phyloP scores from a whole-genome alignment of 2,329 filamentous ascomycete genomes.

The Fusarium transvaalense region DNA sequence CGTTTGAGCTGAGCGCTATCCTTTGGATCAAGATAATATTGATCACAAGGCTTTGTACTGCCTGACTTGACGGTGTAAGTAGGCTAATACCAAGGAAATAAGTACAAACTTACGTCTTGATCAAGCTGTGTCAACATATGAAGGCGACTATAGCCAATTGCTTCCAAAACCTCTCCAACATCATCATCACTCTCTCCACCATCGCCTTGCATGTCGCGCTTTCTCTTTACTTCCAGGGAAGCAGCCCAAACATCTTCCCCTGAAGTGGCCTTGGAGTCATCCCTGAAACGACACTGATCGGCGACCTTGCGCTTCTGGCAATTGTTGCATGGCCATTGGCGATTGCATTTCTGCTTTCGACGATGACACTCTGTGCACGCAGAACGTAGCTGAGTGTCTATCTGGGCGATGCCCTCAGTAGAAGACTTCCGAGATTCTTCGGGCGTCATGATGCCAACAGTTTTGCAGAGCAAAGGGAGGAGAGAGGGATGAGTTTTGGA shows the following conservation, averaged over 20 bases:
- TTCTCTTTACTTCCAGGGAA: slow-evolving; percentile 26
- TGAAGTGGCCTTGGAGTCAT: slow-evolving; percentile 8
- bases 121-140: slow-evolving; percentile 29
- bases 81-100: no score
- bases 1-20: slow-evolving; percentile 14
- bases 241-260: slow-evolving; percentile 16
- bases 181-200: slow-evolving; percentile 19
- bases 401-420: background rate
- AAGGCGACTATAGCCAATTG: slow-evolving; percentile 26
- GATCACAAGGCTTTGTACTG: slow-evolving; percentile 18
- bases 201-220: slow-evolving; percentile 6
- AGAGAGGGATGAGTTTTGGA: background rate
- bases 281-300: slow-evolving; percentile 27
- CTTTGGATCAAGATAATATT: slow-evolving; percentile 21
- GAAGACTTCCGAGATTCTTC: slow-evolving; percentile 24
- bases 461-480: background rate
- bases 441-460: slow-evolving; percentile 6
- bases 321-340: slow-evolving; percentile 27
- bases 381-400: slow-evolving; percentile 8
- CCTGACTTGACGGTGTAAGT: slow-evolving; percentile 4
- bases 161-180: slow-evolving; percentile 26
- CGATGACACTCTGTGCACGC: slow-evolving; percentile 30
- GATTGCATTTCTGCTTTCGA: slow-evolving; percentile 30
- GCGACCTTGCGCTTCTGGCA: slow-evolving; percentile 32
- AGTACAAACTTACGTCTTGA: slow-evolving; percentile 9